These are phyloP conservation scores for Priceomyces fermenticarens DNA, from an alignment of 805 yeast genomes.

Conservation along the genomic window DNA sequence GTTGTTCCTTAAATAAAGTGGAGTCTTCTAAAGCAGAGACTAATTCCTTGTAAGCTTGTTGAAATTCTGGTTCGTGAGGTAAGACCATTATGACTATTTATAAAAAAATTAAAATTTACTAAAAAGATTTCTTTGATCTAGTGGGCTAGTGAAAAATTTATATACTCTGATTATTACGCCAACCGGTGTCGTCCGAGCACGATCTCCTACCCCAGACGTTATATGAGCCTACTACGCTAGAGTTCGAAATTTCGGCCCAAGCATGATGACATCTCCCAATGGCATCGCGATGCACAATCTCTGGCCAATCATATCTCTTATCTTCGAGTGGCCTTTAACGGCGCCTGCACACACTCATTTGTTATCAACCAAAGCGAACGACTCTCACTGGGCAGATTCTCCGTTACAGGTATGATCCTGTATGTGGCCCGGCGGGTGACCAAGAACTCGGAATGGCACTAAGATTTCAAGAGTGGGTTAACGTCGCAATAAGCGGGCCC, in stretches of 20 bases:
- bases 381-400: too few relatives aligned
- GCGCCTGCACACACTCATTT: background rate
- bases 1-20: slow-evolving; percentile 82
- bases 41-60: slow-evolving; percentile 96
- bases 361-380: slow-evolving; percentile 2
- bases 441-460: too few relatives aligned
- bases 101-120: background rate
- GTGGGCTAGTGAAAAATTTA: too few relatives aligned
- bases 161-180: too few relatives aligned
- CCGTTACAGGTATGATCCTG: background rate
- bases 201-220: slow-evolving; percentile 2
- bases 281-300: slow-evolving; percentile 4
- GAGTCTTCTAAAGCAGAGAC: slow-evolving; percentile 86
- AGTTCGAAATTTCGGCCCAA: background rate
- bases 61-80: slow-evolving; percentile 96
- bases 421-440: background rate
- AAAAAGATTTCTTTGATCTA: too few relatives aligned
- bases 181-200: too few relatives aligned
- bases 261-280: slow-evolving; percentile 2
- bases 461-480: too few relatives aligned
- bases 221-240: background rate
- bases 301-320: slow-evolving; percentile 3
- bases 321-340: slow-evolving; percentile 1
- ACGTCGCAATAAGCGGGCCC: too few relatives aligned
- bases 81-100: slow-evolving; percentile 53